Evolutionary conservation across 768 basidiomycete genomes (phyloP), one percentile per base, ranked within the genome.

Genomic region (Pisolithus orientalis): DNA sequence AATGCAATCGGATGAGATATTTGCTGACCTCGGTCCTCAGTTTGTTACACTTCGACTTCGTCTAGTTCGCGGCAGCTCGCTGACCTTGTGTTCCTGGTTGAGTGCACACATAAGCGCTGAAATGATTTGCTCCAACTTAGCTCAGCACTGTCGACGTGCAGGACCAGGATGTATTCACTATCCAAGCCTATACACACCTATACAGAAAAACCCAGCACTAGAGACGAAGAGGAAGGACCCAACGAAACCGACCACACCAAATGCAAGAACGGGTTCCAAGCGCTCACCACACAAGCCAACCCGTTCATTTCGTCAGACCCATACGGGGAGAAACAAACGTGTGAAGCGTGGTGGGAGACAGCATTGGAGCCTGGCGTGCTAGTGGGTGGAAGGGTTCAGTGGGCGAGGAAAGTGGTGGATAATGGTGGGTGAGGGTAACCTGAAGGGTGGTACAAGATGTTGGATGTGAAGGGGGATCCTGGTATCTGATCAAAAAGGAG

Each of bases 301-400:
- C 52, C 60, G 58, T 46, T 51, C 62, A 64, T 65, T 73, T 77
- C 77, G 58, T 78, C 77, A 65, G 62, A 75, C 77, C 76, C 69
- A 57, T 38, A 47, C 58, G 70, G 73, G 75, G 74, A 76, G 75
- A 79, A 73, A 76, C 71, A 55, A 60, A 44, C 49, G 50, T 47
- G 17, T 40, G 51, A 48, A 39, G 47, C 57, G 57, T 56, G 59
- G 64, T 21, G 51, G 63, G 69, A 65, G 69, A 68, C 58, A 50
- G 68, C 65, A 62, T 64, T 62, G 58, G 45, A 47, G 40, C 50
- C 52, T 56, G 62, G 64, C 60, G 59, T 59, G 56, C 58, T 58
- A 60, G 59, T 55, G 47, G 46, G 62, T 53, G 45, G 51, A 62
- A 53, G 51, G 49, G 49, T 47, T 46, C 24, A 49, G 34, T 44